Evolutionary conservation across 2,329 filamentous ascomycete species (phyloP).

Genomic region (Claviceps pazoutovae): DNA sequence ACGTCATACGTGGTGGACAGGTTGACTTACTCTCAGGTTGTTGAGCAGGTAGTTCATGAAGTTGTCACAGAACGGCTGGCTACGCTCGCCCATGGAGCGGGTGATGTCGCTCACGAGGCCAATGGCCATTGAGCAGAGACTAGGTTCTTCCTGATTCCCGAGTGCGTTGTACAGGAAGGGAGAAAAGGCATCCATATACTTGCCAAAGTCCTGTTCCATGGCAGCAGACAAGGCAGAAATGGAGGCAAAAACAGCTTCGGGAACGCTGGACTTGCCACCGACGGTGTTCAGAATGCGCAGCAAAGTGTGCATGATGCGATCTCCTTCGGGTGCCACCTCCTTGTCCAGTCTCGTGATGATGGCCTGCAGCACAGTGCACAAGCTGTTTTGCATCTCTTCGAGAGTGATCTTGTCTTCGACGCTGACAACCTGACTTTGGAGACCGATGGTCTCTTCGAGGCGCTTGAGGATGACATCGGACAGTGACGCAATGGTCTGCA

Average conservation of each 20-base stretch:
- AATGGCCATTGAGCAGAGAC: conserved; percentile 91
- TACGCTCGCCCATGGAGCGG: conserved; percentile 75
- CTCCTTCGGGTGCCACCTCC: conserved; percentile 79
- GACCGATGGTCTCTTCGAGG: conserved; percentile 73
- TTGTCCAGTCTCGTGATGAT: conserved; percentile 85
- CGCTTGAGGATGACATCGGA: conserved; percentile 84
- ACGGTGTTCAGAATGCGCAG: conserved; percentile 68
- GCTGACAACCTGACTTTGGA: conserved; percentile 89
- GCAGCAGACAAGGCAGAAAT: conserved; percentile 86
- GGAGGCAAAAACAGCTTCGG: conserved; percentile 83
- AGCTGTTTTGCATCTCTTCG: conserved; percentile 94
- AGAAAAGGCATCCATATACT: conserved; percentile 94
- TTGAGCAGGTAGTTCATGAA: conserved; percentile 98
- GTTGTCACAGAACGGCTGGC: conserved; percentile 87
- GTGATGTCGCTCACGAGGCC: conserved; percentile 94
- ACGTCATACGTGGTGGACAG: no score
- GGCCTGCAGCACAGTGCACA: conserved; percentile 79
- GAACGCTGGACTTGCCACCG: conserved; percentile 79
- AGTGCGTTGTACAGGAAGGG: conserved; percentile 91
- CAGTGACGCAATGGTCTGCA: conserved; percentile 65
- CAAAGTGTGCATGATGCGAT: conserved; percentile 84
- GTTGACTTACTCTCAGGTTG: conserved; percentile 59
- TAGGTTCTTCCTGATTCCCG: conserved; percentile 88
- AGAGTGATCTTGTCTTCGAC: conserved; percentile 92
- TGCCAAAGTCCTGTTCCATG: conserved; percentile 81